phyloP scores from a whole-genome alignment of 768 basidiomycete species.

The Russula sp. region DNA sequence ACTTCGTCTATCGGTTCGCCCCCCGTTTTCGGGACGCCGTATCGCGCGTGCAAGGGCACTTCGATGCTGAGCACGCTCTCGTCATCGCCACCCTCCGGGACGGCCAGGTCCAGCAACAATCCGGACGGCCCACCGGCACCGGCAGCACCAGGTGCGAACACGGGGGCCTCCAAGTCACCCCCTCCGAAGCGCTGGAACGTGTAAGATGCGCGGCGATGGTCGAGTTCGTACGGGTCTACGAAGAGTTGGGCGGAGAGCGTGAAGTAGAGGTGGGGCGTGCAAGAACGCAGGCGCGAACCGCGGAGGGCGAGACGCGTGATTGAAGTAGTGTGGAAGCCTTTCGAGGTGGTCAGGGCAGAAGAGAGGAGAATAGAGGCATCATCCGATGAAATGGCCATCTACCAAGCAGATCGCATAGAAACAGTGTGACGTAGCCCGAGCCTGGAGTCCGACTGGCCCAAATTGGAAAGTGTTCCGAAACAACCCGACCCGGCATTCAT shows the following conservation, averaged over 20 bases:
- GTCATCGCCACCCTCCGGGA: background rate
- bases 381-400: conserved; percentile 3
- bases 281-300: background rate
- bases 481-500: too few relatives aligned
- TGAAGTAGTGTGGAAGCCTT: conserved; percentile 10
- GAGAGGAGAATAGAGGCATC: background rate
- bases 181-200: conserved; percentile 17
- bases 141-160: background rate
- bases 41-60: conserved; percentile 14
- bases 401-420: background rate
- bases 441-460: too few relatives aligned
- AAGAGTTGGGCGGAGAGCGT: conserved; percentile 7
- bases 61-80: background rate
- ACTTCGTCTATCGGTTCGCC: conserved; percentile 8
- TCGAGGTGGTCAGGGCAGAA: conserved; percentile 1
- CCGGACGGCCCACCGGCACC: background rate
- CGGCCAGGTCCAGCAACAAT: conserved; percentile 6
- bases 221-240: conserved; percentile 9
- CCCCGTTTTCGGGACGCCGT: conserved; percentile 1
- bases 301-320: conserved; percentile 1
- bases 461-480: too few relatives aligned
- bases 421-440: too few relatives aligned
- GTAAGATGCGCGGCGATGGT: conserved; percentile 2
- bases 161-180: conserved; percentile 13
- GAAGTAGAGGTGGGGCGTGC: conserved; percentile 11